phyloP scores from a whole-genome alignment of 2,329 filamentous ascomycete genomes.

The Xylariomycetidae sp. region DNA sequence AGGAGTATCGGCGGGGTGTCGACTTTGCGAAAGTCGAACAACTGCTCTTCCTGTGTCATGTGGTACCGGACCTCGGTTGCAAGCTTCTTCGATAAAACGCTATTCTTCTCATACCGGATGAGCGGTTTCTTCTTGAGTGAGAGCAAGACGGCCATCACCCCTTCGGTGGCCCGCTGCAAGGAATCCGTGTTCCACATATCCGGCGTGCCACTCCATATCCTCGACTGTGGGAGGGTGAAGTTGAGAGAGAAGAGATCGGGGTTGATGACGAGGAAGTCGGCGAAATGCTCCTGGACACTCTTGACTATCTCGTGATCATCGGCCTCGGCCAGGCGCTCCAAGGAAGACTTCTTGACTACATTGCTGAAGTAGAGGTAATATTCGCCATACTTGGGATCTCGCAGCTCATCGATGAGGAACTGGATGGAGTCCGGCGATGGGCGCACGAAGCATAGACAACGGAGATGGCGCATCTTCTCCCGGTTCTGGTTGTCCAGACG shows the following conservation, averaged over 20 bases:
- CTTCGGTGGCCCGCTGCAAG: conserved; percentile 80
- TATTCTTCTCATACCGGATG: conserved; percentile 90
- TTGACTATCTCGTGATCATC: conserved; percentile 98
- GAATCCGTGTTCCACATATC: conserved; percentile 90
- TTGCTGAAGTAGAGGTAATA: conserved; percentile 98
- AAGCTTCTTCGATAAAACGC: conserved; percentile 82
- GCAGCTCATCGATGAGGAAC: conserved; percentile 86
- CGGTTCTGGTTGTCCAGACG: conserved; percentile 82
- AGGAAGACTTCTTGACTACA: conserved; percentile 89
- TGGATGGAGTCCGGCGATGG: conserved; percentile 92
- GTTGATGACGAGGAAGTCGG: conserved; percentile 92
- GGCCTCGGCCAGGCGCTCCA: conserved; percentile 90
- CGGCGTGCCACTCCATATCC: conserved; percentile 74
- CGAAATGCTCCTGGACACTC: conserved; percentile 89
- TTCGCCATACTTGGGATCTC: conserved; percentile 95
- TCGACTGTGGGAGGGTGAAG: conserved; percentile 63
- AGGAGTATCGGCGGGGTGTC: conserved; percentile 92
- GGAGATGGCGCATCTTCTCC: conserved; percentile 96
- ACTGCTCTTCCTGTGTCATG: conserved; percentile 89
- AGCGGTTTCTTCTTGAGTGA: conserved; percentile 95
- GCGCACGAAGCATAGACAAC: conserved; percentile 87
- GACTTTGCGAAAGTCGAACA: conserved; percentile 93
- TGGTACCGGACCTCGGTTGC: conserved; percentile 88
- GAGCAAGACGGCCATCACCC: conserved; percentile 74
- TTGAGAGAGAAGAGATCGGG: conserved; percentile 84